Base-by-base conservation (phyloP, 2,329 filamentous ascomycete species). In the Fusarium brevicatenulatum region DNA sequence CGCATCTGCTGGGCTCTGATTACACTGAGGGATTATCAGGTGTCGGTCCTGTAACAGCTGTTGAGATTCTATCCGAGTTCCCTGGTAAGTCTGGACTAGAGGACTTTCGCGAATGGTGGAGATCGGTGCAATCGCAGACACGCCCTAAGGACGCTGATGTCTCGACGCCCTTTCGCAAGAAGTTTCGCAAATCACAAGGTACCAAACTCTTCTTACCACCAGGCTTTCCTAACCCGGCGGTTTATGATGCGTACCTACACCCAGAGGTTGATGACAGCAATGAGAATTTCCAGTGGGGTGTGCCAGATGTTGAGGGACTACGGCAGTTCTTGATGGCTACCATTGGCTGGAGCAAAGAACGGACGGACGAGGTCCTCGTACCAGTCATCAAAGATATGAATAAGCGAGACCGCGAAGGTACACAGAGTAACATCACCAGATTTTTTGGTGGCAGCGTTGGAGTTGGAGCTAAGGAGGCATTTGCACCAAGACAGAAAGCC, bases 361-460 rank as follows among this genome's bases (percentile, higher is more conserved):
- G 95, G 12, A 98, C 95, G 0, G 96, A 99, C 78, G 96, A 99
- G 81, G 93, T 99, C 5, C 88, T 99, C 4, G 94, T 99, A 3
- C 96, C 96, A 0, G 97, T 99, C 3, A 96, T 99, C 71, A 89
- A 91, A 63, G 96, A 99, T 78, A 97, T 99, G 93, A 98, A 98
- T 80, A 89, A 90, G 8, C 88, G 96, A 43, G 93, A 94, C 73
- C 87, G 90, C 34, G 96, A 98, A 83, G 96, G 96, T 11, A 98
- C 95, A 23, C 96, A 99, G 85, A 91, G 91, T 66, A 99, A 99
- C 76, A 97, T 99, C 73, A 99, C 96, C n/a, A 87, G 91, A 30
- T 99, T 91, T 81, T 98, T 98, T 80, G 89, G 90, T 18, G 95
- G 95, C 0, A 83, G 85, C 9, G 91, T 94, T 0, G 93, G 93